Conservation (phyloP, 2,329 filamentous ascomycete species). For the Blastomyces parvus region DNA sequence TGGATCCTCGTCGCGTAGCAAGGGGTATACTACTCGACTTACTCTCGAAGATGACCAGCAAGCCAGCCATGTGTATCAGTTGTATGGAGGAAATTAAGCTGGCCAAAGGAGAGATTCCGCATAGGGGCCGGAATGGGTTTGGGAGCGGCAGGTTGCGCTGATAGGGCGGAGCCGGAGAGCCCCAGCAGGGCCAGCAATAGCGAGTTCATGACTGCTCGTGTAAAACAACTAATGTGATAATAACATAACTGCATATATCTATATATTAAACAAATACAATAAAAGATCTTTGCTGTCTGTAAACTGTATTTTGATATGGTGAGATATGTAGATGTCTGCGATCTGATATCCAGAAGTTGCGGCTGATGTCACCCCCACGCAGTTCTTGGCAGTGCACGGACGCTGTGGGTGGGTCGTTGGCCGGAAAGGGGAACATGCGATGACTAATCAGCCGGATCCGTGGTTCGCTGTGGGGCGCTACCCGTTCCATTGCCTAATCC, state of each 20-base stretch:
- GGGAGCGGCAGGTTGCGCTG: constrained; percentile 71
- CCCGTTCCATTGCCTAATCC: neutral
- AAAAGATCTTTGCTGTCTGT: neutral
- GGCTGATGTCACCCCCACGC: neutral
- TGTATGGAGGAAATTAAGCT: constrained; percentile 94
- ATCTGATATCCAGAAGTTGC: neutral
- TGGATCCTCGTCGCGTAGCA: neutral
- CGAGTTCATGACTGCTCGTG: constrained; percentile 10
- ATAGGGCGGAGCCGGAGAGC: constrained; percentile 26
- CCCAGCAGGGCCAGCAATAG: constrained; percentile 13
- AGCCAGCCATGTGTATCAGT: constrained; percentile 97
- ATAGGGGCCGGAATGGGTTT: constrained; percentile 69
- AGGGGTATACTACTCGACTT: constrained; percentile 16
- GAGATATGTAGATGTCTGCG: neutral
- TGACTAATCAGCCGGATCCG: neutral
- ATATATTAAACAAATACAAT: neutral
- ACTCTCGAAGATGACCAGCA: constrained; percentile 86
- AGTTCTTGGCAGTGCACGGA: neutral
- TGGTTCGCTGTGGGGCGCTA: neutral
- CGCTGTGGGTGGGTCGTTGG: neutral
- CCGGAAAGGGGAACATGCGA: neutral
- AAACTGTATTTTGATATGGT: no score
- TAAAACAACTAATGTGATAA: neutral
- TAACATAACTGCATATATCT: constrained; percentile 1
- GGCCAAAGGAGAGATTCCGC: constrained; percentile 78